phyloP scores from a whole-genome alignment of 768 basidiomycete species.

The Scleroderma bovista region DNA sequence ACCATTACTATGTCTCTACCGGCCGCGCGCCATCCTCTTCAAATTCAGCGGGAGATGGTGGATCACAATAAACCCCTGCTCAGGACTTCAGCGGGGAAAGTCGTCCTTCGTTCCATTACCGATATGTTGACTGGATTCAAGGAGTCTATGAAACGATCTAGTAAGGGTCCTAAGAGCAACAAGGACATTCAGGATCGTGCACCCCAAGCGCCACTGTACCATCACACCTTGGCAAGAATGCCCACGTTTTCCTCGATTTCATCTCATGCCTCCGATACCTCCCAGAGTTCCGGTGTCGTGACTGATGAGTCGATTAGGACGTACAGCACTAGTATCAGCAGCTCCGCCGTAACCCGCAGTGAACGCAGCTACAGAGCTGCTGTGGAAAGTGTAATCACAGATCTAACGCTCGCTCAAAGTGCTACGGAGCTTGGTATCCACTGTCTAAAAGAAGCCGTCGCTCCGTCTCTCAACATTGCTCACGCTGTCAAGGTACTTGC shows the following conservation, averaged over 20 bases:
- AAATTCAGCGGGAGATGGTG: slow-evolving; percentile 45
- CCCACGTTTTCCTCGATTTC: too few species aligned
- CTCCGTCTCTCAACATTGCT: not conserved
- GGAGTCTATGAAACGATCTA: too few species aligned
- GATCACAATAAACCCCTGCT: slow-evolving; percentile 35
- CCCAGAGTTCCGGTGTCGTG: too few species aligned
- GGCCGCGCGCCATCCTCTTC: slow-evolving; percentile 20
- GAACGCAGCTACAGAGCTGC: not conserved
- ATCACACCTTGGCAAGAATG: too few species aligned
- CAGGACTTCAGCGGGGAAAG: slow-evolving; percentile 38
- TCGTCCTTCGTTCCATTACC: not conserved
- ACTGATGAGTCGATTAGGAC: too few species aligned
- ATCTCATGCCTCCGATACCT: too few species aligned
- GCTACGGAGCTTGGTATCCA: not conserved
- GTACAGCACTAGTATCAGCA: too few species aligned
- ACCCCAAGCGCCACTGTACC: too few species aligned
- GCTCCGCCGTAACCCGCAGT: too few species aligned
- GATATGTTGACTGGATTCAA: too few species aligned
- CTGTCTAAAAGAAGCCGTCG: not conserved
- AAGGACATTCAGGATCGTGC: too few species aligned
- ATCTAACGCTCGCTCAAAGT: not conserved
- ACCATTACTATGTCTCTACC: not conserved
- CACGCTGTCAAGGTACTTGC: not conserved
- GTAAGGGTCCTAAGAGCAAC: too few species aligned
- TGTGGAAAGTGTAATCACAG: not conserved